These are phyloP conservation scores for Crucihimalaya himalaica DNA, from an alignment of 345 rosid genomes.

Conservation along the genomic window DNA sequence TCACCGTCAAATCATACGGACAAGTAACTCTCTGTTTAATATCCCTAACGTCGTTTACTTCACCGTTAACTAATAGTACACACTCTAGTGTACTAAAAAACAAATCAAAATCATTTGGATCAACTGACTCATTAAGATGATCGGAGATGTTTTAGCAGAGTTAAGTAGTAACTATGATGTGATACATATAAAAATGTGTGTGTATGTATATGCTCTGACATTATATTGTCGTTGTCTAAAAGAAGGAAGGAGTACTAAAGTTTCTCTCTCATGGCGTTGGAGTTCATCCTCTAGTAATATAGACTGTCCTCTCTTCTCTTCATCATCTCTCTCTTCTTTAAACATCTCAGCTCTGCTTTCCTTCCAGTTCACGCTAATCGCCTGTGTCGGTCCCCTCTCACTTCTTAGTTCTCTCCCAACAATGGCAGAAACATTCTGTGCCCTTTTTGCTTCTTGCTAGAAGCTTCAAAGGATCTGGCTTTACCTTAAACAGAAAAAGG, in stretches of 20 bases:
- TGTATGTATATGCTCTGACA: conserved; percentile 29
- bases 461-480: not conserved
- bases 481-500: not conserved
- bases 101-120: conserved; percentile 22
- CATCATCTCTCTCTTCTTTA: conserved; percentile 52
- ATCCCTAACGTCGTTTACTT: conserved; percentile 58
- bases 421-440: conserved; percentile 18
- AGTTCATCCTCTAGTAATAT: conserved; percentile 32
- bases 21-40: not conserved
- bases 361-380: conserved; percentile 80
- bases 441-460: not conserved
- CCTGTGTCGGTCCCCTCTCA: conserved; percentile 49
- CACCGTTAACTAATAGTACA: conserved; percentile 54
- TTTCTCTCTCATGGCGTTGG: conserved; percentile 30
- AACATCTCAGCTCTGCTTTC: conserved; percentile 50
- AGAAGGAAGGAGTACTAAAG: conserved; percentile 16
- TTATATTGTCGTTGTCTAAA: conserved; percentile 24
- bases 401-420: conserved; percentile 13
- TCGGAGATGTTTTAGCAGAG: conserved; percentile 32
- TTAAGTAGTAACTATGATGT: not conserved
- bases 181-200: not conserved
- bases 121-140: conserved; percentile 28
- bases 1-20: conserved; percentile 38
- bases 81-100: not conserved
- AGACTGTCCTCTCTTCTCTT: conserved; percentile 18